phyloP scores from a whole-genome alignment of 495 filamentous ascomycete species.

The Pyrenopolyporus hunteri region DNA sequence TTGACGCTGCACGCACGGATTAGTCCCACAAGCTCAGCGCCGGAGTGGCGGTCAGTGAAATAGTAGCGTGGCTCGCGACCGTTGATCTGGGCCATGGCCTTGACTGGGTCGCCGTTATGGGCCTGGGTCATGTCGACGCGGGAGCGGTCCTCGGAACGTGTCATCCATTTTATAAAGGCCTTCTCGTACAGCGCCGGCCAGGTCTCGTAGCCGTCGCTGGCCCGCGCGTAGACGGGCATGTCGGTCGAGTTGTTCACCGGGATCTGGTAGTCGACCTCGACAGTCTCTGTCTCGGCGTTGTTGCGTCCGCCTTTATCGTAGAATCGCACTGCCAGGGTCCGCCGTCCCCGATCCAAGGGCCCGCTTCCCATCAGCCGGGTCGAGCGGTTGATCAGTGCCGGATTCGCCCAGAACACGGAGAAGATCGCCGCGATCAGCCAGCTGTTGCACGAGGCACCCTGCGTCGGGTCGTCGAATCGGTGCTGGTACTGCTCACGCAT shows the following conservation, averaged over 20 bases:
- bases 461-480: slow-evolving; percentile 46
- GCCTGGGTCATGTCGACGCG: slow-evolving; percentile 44
- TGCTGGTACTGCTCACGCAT: slow-evolving; percentile 29
- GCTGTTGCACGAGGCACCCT: slow-evolving; percentile 44
- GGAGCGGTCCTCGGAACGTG: slow-evolving; percentile 11
- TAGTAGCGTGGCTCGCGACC: slow-evolving; percentile 43
- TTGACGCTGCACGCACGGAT: slow-evolving; percentile 45
- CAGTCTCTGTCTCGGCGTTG: slow-evolving; percentile 43
- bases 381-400: slow-evolving; percentile 40
- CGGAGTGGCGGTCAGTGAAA: slow-evolving; percentile 34
- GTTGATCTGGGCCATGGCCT: slow-evolving; percentile 48
- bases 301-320: slow-evolving; percentile 49
- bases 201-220: slow-evolving; percentile 42
- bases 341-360: slow-evolving; percentile 8
- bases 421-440: slow-evolving; percentile 48
- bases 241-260: slow-evolving; percentile 47
- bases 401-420: slow-evolving; percentile 47
- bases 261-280: slow-evolving; percentile 47
- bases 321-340: slow-evolving; percentile 40
- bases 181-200: slow-evolving; percentile 52
- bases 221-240: slow-evolving; percentile 46
- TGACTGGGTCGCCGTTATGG: slow-evolving; percentile 46
- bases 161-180: slow-evolving; percentile 49
- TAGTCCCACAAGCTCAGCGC: slow-evolving; percentile 38
- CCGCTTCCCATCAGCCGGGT: not conserved